Base-by-base conservation (phyloP, 2,329 filamentous ascomycete species). In the Cercospora sesami region DNA sequence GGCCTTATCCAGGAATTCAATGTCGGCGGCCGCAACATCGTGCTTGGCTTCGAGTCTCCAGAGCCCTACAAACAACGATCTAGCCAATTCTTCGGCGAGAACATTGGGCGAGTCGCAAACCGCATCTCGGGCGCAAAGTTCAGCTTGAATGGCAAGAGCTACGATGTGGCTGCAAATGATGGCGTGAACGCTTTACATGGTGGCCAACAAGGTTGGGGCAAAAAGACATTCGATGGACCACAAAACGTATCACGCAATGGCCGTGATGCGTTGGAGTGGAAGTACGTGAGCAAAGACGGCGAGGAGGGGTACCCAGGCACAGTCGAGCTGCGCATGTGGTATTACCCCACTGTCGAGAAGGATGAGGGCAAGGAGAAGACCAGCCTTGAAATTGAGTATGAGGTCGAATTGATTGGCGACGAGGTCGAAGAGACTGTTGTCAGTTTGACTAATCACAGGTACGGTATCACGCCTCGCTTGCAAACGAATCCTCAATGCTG, bases 381-480 rank as follows among this genome's bases (percentile, higher is more conserved):
- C 1, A 87, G 95, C 21, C 81, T 98, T 66, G 89, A 89, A 66
- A 91, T 96, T 60, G 95, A 98, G 79, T 98, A 96, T 78, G 91
- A 97, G 83, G 93, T 91, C 21, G 88, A 92, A 79, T 84, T 98
- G 58, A 85, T 93, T 3, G 77, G 86, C 3, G 90, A 87, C 68
- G 85, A 91, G 60, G 90, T 89, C 12, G 89, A 94, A n/a, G 94
- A 97, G 85, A 98, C 94, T 0, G 89, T 89, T 51, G 87, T 98
- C 78, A 96, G 94, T 81, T 86, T 98, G 81, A 98, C 95, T 60
- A 99, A 98, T 82, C 94, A 99, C 83, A 96, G 92, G 91, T 93
- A 64, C 31, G 48, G 30, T 16, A 59, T 58, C 51, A 62, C 8
- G 28, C 51, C 21, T 60, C 39, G 28, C 59, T 65, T 63, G 57